Conservation (phyloP, 768 basidiomycete species). For the Rickenella mellea region DNA sequence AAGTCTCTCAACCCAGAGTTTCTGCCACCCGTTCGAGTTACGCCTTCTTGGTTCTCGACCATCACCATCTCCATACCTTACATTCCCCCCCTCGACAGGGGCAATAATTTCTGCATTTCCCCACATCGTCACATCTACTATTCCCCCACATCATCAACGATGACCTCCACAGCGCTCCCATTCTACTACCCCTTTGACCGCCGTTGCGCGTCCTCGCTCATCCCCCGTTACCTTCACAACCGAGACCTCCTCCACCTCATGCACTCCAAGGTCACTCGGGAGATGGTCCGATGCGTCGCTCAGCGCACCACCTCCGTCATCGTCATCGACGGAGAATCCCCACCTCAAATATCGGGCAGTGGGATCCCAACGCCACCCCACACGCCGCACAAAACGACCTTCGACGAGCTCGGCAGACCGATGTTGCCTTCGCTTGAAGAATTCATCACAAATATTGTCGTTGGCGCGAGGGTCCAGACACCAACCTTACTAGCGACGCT, state of each 20-base stretch:
- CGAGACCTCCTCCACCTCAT: slow-evolving; percentile 74
- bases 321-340: slow-evolving; percentile 48
- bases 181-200: slow-evolving; percentile 25
- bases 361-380: slow-evolving; percentile 58
- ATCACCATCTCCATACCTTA: slow-evolving; percentile 1
- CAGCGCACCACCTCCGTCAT: slow-evolving; percentile 71
- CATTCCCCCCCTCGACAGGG: slow-evolving; percentile 13
- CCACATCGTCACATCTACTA: slow-evolving; percentile 16
- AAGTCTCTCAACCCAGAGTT: no score
- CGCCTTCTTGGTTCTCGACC: background rate
- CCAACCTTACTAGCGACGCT: slow-evolving; percentile 85
- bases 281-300: slow-evolving; percentile 84
- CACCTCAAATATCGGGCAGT: slow-evolving; percentile 19
- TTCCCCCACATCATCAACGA: background rate
- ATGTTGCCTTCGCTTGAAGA: slow-evolving; percentile 61
- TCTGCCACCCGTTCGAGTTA: no score
- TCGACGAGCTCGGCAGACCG: slow-evolving; percentile 19
- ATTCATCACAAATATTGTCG: slow-evolving; percentile 77
- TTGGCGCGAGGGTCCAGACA: slow-evolving; percentile 80
- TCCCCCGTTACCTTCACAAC: slow-evolving; percentile 69
- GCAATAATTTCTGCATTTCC: slow-evolving; percentile 3
- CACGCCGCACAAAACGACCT: slow-evolving; percentile 44
- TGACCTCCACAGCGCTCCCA: slow-evolving; percentile 24
- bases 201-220: slow-evolving; percentile 73
- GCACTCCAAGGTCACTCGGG: slow-evolving; percentile 63